These are phyloP conservation scores for Gossypium bickii DNA, from an alignment of 345 rosid species.

Conservation along the genomic window DNA sequence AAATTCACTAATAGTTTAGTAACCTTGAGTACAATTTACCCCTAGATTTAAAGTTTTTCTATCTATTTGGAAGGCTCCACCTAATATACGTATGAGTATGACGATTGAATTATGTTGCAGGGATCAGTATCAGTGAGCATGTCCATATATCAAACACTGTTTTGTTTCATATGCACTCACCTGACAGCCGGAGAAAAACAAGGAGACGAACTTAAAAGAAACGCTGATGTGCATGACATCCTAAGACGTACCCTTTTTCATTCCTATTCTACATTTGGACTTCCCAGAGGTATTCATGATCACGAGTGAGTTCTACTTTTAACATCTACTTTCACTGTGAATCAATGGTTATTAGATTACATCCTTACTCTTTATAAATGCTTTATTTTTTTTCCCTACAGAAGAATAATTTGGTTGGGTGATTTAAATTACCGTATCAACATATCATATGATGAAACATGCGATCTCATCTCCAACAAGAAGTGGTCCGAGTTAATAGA, in stretches of 20 bases:
- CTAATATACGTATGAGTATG: background rate
- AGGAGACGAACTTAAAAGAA: constrained; percentile 79
- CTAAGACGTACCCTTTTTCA: constrained; percentile 67
- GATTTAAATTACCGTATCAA: constrained; percentile 91
- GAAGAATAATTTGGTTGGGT: constrained; percentile 85
- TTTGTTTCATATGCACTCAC: constrained; percentile 78
- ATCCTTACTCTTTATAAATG: background rate
- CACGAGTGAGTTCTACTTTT: constrained; percentile 60
- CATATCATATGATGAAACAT: constrained; percentile 56
- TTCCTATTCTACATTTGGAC: constrained; percentile 45
- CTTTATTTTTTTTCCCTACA: constrained; percentile 37
- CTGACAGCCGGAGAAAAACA: constrained; percentile 89
- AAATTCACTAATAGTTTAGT: too few species aligned
- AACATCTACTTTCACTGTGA: background rate
- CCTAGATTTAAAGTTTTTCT: background rate
- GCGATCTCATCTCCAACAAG: constrained; percentile 53
- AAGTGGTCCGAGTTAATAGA: constrained; percentile 66
- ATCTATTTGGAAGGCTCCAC: background rate
- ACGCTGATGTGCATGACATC: constrained; percentile 83
- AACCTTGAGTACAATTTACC: too few species aligned
- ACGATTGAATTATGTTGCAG: constrained; percentile 36
- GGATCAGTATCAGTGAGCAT: constrained; percentile 92
- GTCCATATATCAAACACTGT: constrained; percentile 81
- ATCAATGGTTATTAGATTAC: background rate
- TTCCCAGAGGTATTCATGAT: constrained; percentile 63